Evolutionary conservation across 2,329 filamentous ascomycete species (phyloP).

Genomic region (Dothidotthia symphoricarpi): DNA sequence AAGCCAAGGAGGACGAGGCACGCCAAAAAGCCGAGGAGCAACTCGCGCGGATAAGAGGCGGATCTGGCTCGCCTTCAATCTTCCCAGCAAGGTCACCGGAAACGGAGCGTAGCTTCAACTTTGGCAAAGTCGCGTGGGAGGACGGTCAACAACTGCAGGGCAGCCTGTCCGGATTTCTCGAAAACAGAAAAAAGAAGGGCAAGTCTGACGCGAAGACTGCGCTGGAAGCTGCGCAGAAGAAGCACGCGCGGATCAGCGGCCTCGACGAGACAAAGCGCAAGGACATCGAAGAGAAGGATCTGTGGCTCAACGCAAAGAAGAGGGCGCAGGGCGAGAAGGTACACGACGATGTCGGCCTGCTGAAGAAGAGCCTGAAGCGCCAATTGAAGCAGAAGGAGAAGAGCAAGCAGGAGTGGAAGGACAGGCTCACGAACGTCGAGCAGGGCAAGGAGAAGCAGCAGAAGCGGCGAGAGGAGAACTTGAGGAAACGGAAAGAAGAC

Average conservation of each 20-base stretch:
- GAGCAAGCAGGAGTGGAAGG: constrained; percentile 79
- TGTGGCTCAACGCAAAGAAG: constrained; percentile 88
- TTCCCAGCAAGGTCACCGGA: constrained; percentile 49
- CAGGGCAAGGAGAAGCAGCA: constrained; percentile 51
- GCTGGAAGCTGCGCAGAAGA: constrained; percentile 80
- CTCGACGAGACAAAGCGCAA: constrained; percentile 78
- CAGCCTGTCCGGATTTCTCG: constrained; percentile 61
- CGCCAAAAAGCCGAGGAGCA: constrained; percentile 56
- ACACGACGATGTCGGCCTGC: constrained; percentile 76
- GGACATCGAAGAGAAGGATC: constrained; percentile 88
- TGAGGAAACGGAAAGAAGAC: constrained; percentile 73
- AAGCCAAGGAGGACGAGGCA: constrained; percentile 79
- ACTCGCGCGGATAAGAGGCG: constrained; percentile 57
- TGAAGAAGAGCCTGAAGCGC: constrained; percentile 89
- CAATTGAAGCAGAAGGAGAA: constrained; percentile 88
- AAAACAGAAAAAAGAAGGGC: constrained; percentile 73
- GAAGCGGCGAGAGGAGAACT: constrained; percentile 51
- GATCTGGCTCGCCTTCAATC: constrained; percentile 57
- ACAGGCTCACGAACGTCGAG: constrained; percentile 46
- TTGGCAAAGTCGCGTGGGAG: constrained; percentile 85
- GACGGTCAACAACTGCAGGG: constrained; percentile 80
- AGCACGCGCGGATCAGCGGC: constrained; percentile 72
- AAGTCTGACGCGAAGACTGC: constrained; percentile 82
- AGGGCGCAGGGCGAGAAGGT: constrained; percentile 87
- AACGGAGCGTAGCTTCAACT: constrained; percentile 70